Base-by-base conservation (phyloP, 768 basidiomycete genomes). In the Tulasnella sp. region DNA sequence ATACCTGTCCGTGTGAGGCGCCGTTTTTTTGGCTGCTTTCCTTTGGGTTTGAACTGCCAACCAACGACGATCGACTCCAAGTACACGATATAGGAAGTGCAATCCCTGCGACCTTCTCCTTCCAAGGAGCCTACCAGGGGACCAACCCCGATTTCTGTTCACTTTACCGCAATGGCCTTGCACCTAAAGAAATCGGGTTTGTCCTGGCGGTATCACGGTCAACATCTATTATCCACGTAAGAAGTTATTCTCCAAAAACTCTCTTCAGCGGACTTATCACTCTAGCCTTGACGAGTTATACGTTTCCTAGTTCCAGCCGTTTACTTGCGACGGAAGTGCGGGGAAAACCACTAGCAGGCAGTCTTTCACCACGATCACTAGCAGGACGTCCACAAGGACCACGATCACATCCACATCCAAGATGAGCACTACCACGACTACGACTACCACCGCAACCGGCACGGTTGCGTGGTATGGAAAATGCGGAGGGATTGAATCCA, bases 81-180 rank as follows among this genome's bases (percentile, higher is more conserved):
- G n/a, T n/a, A n/a, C n/a, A n/a, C n/a, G n/a, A n/a, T n/a, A n/a
- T n/a, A 1, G 85, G 85, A 24, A 83, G 80, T 79, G 80, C 83
- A 2, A 71, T 79, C 42, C 85, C 82, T n/a, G 68, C 56, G 58
- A 52, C 76, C 39, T 58, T 75, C 0, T 74, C 38, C 38, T 80
- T 83, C 80, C 83, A 82, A 12, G 83, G 83, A 42, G 83, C 83
- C n/a, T 79, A 79, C 48, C 40, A 68, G 14, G 80, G 79, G n/a
- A 52, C 71, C n/a, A 39, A 71, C 40, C 77, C 77, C 40, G 42
- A 74, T 5, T 19, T 27, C 1, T 18, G 34, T 72, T 72, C 16
- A 21, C 36, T 72, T 72, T 19, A 44, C 19, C 44, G 3, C 44
- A 4, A 1, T 44, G 16, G 14, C 44, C 16, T 18, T 44, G 14